Conservation (phyloP, 2,329 filamentous ascomycete genomes). For the Colletotrichum paranaense region DNA sequence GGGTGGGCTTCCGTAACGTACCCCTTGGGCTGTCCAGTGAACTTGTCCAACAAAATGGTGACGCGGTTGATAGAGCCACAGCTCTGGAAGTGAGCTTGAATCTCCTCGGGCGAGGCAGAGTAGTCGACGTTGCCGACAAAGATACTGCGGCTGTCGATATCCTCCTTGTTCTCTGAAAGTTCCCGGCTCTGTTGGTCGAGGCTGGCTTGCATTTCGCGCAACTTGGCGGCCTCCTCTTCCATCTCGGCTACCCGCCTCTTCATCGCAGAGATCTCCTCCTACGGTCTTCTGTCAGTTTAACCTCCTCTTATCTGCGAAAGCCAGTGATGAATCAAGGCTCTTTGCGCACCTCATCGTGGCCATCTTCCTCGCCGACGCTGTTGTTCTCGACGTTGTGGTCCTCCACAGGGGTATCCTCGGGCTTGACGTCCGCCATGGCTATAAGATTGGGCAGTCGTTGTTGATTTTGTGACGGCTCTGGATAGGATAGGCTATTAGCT, state of each 20-base stretch:
- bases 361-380: slow-evolving; percentile 49
- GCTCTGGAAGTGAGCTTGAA: slow-evolving; percentile 97
- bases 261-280: slow-evolving; percentile 89
- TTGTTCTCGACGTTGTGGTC: slow-evolving; percentile 45
- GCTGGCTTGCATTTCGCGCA: slow-evolving; percentile 86
- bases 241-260: slow-evolving; percentile 89
- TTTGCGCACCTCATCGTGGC: slow-evolving; percentile 59
- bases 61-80: slow-evolving; percentile 98
- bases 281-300: slow-evolving; percentile 35
- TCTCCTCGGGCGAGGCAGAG: slow-evolving; percentile 95
- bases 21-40: slow-evolving; percentile 99
- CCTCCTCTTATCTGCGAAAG: slow-evolving; percentile 37
- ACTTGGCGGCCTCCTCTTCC: slow-evolving; percentile 88
- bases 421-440: slow-evolving; percentile 44
- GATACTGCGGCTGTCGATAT: slow-evolving; percentile 93
- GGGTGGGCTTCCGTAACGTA: slow-evolving; percentile 58
- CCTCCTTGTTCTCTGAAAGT: slow-evolving; percentile 85
- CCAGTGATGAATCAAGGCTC: slow-evolving; percentile 26
- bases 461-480: not conserved
- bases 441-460: not conserved
- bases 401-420: slow-evolving; percentile 43
- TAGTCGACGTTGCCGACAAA: slow-evolving; percentile 99
- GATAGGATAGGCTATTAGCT: not conserved
- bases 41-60: slow-evolving; percentile 97
- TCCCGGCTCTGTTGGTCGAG: slow-evolving; percentile 88